Conservation (phyloP, 257 asterid species). For the Nicotiana knightiana region DNA sequence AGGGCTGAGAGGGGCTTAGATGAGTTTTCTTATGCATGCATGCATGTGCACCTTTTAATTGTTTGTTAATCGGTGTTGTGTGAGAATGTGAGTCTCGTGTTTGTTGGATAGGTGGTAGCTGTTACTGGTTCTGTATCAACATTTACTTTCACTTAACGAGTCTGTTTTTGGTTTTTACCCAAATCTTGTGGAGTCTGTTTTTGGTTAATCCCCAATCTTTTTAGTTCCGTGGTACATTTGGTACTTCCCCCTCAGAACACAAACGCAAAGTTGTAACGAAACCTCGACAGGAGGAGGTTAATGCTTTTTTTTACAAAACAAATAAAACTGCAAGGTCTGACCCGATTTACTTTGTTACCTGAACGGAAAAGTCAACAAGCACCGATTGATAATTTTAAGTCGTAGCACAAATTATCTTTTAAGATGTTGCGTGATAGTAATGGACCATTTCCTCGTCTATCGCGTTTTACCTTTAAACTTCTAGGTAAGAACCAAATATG, state of each 20-base stretch:
- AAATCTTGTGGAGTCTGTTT: background rate
- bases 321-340: background rate
- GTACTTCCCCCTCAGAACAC: background rate
- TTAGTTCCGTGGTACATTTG: background rate
- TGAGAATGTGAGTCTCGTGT: background rate
- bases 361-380: background rate
- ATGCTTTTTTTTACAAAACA: too few species aligned
- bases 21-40: background rate
- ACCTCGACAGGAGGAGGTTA: background rate
- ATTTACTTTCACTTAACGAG: background rate
- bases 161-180: background rate
- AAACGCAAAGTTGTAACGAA: background rate
- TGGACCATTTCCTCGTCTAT: background rate
- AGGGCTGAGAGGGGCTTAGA: constrained; percentile 3
- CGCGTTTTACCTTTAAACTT: background rate
- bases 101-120: background rate
- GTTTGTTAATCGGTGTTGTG: background rate
- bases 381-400: background rate
- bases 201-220: background rate
- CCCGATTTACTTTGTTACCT: background rate
- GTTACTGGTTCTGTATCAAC: background rate
- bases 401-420: background rate
- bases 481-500: background rate
- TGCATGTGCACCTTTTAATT: background rate
- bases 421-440: background rate